Evolutionary conservation across 371 early-diverging fungal genomes (phyloP), one percentile per base, ranked within the genome.

Genomic region (Apophysomyces variabilis): DNA sequence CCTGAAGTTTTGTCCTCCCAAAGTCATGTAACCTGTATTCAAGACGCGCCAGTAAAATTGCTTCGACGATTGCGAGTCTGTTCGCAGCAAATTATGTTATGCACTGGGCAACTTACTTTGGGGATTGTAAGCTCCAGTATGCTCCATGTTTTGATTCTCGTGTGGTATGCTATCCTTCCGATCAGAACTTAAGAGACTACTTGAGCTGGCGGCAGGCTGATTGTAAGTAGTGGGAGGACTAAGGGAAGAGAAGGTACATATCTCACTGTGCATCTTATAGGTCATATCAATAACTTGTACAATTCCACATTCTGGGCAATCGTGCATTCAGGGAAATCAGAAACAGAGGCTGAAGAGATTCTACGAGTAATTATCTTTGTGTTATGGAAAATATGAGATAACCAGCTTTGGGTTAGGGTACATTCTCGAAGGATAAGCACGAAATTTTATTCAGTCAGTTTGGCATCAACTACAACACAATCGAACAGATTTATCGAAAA

Each of bases 161-260:
- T 9, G 89, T 89, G 1, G 95, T 98, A 0, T 78, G 84, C 38
- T 98, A 98, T 72, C 98, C 99, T 5, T 85, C 88, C 5, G 87
- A 88, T 45, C 73, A 87, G 39, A 89, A 90, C 39, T 62, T 98
- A 65, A 85, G 92, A 65, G 98, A 98, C 76, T 98, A 98, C 75
- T 79, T 98, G 46, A 77, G 86, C 54, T 98, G 99, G 98, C 81
- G 99, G 38, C 98, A 97, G 76, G 98, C 90, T 7, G 99, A 98
- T 74, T 96, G 95, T 84, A 78, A 70, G 67, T 69, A 18, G 32
- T 47, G 35, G 35, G 4, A 16, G 12, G 32, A 26, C 3, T 26
- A 47, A 6, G 1, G 47, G 21, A 36, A 32, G 14, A 37, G 18
- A n/a, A 54, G 6, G 18, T 21, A 39, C 39, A 9, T 6, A 46